Percentiles rank a stretch among this genome's conserved stretches.
These are phyloP conservation scores for Arthrobotrys conoides DNA, from an alignment of 2,329 filamentous ascomycete species.

Conservation along the genomic window DNA sequence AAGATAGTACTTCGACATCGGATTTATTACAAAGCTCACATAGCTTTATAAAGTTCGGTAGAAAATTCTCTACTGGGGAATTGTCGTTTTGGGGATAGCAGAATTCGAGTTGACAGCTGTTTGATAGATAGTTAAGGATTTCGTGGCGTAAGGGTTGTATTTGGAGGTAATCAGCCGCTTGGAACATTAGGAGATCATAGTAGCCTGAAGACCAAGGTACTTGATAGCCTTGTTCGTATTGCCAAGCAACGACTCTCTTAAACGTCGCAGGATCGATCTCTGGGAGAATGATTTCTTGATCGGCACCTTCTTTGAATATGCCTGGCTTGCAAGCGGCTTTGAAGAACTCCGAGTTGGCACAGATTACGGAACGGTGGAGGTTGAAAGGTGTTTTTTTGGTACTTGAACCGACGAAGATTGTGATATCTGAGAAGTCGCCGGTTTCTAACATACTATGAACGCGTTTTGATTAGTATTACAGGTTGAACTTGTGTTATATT, in stretches of 20 bases:
- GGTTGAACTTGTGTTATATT: too few species aligned
- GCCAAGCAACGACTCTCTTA: not conserved
- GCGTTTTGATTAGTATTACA: too few species aligned
- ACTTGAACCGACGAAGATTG: conserved; percentile 30
- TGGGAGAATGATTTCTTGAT: not conserved
- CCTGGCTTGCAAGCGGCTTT: not conserved
- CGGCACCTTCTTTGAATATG: not conserved
- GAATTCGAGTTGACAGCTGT: too few species aligned
- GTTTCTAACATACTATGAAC: too few species aligned
- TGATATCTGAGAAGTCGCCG: too few species aligned
- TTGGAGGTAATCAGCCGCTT: not conserved
- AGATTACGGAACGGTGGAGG: conserved; percentile 14
- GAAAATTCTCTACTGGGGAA: too few species aligned
- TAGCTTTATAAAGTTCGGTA: too few species aligned
- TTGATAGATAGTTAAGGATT: not conserved
- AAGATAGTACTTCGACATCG: too few species aligned
- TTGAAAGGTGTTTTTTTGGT: not conserved
- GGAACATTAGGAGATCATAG: not conserved
- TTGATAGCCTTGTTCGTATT: not conserved
- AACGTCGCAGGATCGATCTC: not conserved
- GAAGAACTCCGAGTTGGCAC: conserved; percentile 10
- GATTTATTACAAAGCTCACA: too few species aligned
- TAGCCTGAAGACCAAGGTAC: not conserved
- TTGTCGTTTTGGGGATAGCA: too few species aligned
- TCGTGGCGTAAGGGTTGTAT: not conserved